Evolutionary conservation across 345 rosid species (phyloP).

Genomic region (Populus euphratica): DNA sequence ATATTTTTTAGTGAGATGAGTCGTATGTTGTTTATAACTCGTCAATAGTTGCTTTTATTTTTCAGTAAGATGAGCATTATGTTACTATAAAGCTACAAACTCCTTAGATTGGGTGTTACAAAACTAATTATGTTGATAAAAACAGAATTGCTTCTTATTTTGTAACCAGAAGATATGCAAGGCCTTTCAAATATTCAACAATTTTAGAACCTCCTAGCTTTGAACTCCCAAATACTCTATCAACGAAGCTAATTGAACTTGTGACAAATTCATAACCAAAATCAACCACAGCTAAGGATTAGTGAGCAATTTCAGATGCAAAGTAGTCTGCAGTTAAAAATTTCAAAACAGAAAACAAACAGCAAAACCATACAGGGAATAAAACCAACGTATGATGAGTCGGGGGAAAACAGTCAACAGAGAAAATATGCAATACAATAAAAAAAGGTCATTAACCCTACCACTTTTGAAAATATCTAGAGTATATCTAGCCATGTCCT

Average conservation of each 20-base stretch:
- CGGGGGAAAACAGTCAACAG: neutral
- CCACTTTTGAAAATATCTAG: neutral
- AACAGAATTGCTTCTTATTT: slow-evolving; percentile 33
- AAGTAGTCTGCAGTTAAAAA: neutral
- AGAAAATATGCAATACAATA: neutral
- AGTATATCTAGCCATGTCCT: neutral
- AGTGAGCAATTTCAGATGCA: too few relatives aligned
- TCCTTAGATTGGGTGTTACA: too few relatives aligned
- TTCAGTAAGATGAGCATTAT: too few relatives aligned
- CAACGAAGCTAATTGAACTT: slow-evolving; percentile 95
- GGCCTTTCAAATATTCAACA: slow-evolving; percentile 89
- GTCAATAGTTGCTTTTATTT: too few relatives aligned
- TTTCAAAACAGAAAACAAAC: neutral
- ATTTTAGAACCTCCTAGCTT: slow-evolving; percentile 99
- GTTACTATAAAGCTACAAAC: too few relatives aligned
- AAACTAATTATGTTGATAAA: neutral
- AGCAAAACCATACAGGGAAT: neutral
- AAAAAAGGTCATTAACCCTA: too few relatives aligned
- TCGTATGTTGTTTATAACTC: too few relatives aligned
- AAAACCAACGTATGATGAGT: neutral
- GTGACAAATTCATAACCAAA: slow-evolving; percentile 9
- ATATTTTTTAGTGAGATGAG: too few relatives aligned
- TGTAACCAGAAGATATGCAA: slow-evolving; percentile 70
- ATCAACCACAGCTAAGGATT: neutral
- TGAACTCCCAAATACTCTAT: slow-evolving; percentile 89